Evolutionary conservation across 2,329 filamentous ascomycete genomes (phyloP).

Genomic region (Dactylella cylindrospora): DNA sequence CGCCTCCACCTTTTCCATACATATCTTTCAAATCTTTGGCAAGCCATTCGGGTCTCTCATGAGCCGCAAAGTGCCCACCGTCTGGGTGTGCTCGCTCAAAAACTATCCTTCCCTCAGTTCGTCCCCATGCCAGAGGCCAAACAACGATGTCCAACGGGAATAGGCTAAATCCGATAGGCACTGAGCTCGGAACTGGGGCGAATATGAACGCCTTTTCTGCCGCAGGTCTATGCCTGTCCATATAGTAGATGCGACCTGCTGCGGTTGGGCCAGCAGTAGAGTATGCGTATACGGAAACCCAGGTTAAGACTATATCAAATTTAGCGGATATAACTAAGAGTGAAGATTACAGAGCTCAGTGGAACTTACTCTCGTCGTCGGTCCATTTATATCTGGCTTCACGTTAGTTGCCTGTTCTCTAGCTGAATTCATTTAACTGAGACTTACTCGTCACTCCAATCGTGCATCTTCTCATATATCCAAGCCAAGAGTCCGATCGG

Average conservation of each 20-base stretch:
- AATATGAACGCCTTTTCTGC: constrained; percentile 1
- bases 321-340: background rate
- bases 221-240: constrained; percentile 16
- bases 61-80: constrained; percentile 60
- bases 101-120: constrained; percentile 33
- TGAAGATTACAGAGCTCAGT: background rate
- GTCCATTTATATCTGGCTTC: constrained; percentile 38
- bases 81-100: constrained; percentile 46
- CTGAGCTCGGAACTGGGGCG: constrained; percentile 13
- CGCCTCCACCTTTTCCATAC: constrained; percentile 51
- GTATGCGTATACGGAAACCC: constrained; percentile 35
- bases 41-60: constrained; percentile 55
- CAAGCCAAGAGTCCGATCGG: constrained; percentile 50
- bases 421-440: no score
- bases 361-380: constrained; percentile 26
- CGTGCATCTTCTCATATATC: constrained; percentile 50
- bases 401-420: no score
- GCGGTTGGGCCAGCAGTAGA: constrained; percentile 18
- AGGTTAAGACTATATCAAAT: constrained; percentile 19
- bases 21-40: constrained; percentile 56
- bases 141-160: constrained; percentile 31
- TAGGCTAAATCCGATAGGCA: constrained; percentile 28
- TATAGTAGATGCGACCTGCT: constrained; percentile 33
- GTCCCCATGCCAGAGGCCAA: constrained; percentile 27
- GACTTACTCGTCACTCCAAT: constrained; percentile 48